These are phyloP conservation scores for Adansonia madagascariensis DNA, from an alignment of 441 rosid genomes.

Conservation along the genomic window DNA sequence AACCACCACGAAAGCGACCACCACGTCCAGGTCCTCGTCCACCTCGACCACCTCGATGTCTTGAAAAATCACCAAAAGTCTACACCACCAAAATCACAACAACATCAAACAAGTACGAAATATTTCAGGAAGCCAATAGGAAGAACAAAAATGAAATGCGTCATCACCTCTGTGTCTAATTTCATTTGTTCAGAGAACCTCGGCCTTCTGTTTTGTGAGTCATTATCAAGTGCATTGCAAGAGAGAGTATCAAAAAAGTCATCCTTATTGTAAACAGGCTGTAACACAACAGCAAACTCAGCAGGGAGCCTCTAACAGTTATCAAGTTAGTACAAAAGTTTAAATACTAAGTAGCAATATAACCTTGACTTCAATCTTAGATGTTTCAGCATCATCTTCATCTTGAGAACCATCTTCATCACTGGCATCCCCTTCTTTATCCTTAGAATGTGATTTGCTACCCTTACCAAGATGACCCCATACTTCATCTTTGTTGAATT, in stretches of 20 bases:
- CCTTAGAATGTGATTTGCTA: slow-evolving; percentile 47
- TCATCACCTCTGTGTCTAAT: slow-evolving; percentile 76
- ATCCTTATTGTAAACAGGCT: slow-evolving; percentile 84
- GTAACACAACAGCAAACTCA: slow-evolving; percentile 30
- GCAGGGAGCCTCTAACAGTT: background rate
- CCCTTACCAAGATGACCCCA: slow-evolving; percentile 93
- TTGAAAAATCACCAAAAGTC: slow-evolving; percentile 82
- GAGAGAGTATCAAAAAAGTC: slow-evolving; percentile 89
- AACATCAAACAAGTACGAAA: background rate
- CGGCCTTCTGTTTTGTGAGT: slow-evolving; percentile 69
- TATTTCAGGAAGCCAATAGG: slow-evolving; percentile 9
- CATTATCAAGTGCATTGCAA: slow-evolving; percentile 49
- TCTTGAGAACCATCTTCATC: slow-evolving; percentile 57
- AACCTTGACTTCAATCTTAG: slow-evolving; percentile 55
- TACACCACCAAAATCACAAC: slow-evolving; percentile 37
- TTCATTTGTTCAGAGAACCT: slow-evolving; percentile 82
- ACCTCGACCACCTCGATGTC: slow-evolving; percentile 70
- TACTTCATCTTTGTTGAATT: slow-evolving; percentile 92
- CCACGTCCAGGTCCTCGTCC: slow-evolving; percentile 61
- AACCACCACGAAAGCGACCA: slow-evolving; percentile 59
- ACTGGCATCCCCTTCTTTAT: slow-evolving; percentile 52
- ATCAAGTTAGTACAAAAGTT: slow-evolving; percentile 24
- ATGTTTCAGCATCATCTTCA: slow-evolving; percentile 50
- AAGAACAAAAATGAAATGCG: background rate
- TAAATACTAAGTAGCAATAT: slow-evolving; percentile 23